A percentile compares a stretch with the other conserved stretches of the same genome.
Conservation (phyloP, 768 basidiomycete species). For the Ramaria rubella region DNA sequence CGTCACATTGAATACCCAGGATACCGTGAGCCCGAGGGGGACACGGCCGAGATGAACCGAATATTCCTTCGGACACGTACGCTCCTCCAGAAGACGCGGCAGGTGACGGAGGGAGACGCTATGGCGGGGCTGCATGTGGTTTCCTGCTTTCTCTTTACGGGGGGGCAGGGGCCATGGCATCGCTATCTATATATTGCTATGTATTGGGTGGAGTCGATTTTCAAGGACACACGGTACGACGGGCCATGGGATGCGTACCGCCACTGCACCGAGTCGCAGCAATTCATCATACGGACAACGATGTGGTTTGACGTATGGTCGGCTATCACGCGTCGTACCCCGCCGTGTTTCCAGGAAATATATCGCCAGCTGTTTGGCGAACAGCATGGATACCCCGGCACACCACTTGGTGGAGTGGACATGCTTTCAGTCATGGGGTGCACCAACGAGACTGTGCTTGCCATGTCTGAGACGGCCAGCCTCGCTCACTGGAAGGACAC, state of each 20-base stretch:
- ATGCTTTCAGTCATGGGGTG: slow-evolving; percentile 86
- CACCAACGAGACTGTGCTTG: slow-evolving; percentile 72
- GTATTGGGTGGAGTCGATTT: slow-evolving; percentile 43
- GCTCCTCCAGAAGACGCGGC: slow-evolving; percentile 3
- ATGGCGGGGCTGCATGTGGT: slow-evolving; percentile 73
- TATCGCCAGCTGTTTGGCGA: slow-evolving; percentile 55
- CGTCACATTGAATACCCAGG: slow-evolving; percentile 9
- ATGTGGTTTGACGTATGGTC: slow-evolving; percentile 87
- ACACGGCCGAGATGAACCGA: slow-evolving; percentile 6
- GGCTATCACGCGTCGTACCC: slow-evolving; percentile 56
- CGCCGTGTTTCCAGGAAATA: slow-evolving; percentile 49
- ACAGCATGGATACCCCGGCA: slow-evolving; percentile 21
- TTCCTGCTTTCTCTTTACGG: slow-evolving; percentile 71
- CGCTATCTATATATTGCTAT: slow-evolving; percentile 58
- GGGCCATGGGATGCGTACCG: slow-evolving; percentile 42
- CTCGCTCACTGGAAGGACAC: slow-evolving; percentile 61
- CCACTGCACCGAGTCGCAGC: slow-evolving; percentile 42
- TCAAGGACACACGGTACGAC: slow-evolving; percentile 31
- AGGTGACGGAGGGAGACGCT: slow-evolving; percentile 55
- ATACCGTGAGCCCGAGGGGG: neutral
- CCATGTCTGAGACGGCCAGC: slow-evolving; percentile 64
- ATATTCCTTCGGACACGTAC: slow-evolving; percentile 2
- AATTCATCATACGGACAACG: slow-evolving; percentile 74
- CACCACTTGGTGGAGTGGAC: slow-evolving; percentile 37
- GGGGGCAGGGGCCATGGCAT: slow-evolving; percentile 65